Conservation (phyloP, 306 rosid species). For the Inga laurina region DNA sequence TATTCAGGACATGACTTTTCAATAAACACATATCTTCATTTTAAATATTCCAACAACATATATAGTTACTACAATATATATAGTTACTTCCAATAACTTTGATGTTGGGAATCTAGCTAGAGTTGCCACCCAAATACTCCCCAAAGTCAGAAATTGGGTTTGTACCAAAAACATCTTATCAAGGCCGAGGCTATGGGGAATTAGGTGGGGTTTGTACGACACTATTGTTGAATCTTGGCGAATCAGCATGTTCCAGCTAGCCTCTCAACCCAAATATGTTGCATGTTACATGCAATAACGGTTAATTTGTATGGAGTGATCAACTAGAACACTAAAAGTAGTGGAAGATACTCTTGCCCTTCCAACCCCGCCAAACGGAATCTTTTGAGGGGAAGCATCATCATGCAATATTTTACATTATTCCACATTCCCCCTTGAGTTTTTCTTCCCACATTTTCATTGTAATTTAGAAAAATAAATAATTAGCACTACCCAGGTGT, state of each 20-base stretch:
- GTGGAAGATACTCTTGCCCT: conserved; percentile 35
- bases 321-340: conserved; percentile 15
- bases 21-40: too few relatives aligned
- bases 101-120: conserved; percentile 11
- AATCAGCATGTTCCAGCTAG: not conserved
- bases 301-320: not conserved
- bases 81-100: conserved; percentile 19
- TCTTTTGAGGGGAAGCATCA: conserved; percentile 46
- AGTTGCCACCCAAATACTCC: conserved; percentile 12
- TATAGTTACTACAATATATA: not conserved
- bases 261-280: conserved; percentile 16
- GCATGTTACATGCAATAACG: conserved; percentile 59
- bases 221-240: conserved; percentile 25
- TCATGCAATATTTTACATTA: conserved; percentile 34
- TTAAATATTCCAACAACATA: too few relatives aligned
- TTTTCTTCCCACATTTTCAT: conserved; percentile 3
- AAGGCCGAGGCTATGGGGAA: not conserved
- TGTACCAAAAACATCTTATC: conserved; percentile 59
- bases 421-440: conserved; percentile 7
- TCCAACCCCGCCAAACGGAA: conserved; percentile 34
- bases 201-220: conserved; percentile 33
- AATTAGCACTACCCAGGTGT: not conserved
- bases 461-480: not conserved
- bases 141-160: conserved; percentile 42
- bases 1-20: too few relatives aligned